These are phyloP conservation scores for Sonneratia caseolaris DNA, from an alignment of 345 rosid genomes.

Conservation along the genomic window DNA sequence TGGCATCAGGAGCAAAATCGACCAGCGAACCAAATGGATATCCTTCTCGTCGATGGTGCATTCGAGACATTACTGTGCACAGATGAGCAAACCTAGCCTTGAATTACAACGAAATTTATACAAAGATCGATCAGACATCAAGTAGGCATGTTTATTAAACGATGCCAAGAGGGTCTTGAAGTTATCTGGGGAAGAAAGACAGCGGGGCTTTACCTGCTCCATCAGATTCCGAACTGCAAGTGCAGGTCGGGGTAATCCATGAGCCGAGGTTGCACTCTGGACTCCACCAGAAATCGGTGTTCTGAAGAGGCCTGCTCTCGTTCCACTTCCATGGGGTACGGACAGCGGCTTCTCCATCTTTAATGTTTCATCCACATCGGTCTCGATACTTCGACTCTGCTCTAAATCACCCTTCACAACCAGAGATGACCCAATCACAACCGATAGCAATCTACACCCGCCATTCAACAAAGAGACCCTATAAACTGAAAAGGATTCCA, in stretches of 20 bases:
- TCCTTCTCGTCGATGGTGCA: constrained; percentile 97
- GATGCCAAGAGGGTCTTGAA: background rate
- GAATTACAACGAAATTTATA: constrained; percentile 7
- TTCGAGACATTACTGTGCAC: constrained; percentile 90
- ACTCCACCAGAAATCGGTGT: constrained; percentile 99
- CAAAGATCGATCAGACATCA: background rate
- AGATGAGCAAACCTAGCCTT: constrained; percentile 97
- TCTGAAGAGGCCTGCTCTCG: constrained; percentile 83
- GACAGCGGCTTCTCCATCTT: constrained; percentile 40
- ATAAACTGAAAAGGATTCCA: background rate
- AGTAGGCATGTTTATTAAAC: background rate
- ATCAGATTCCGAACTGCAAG: constrained; percentile 92
- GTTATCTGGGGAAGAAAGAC: background rate
- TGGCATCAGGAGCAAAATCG: constrained; percentile 84
- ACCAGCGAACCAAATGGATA: constrained; percentile 95
- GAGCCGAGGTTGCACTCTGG: constrained; percentile 95
- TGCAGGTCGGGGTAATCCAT: constrained; percentile 86
- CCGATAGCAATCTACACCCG: background rate
- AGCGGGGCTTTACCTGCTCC: constrained; percentile 60
- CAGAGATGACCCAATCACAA: background rate
- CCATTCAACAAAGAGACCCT: background rate
- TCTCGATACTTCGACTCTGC: constrained; percentile 20
- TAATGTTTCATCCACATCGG: constrained; percentile 25
- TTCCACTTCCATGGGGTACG: constrained; percentile 56
- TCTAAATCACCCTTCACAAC: constrained; percentile 35